Base-by-base conservation (phyloP, 2,329 filamentous ascomycete genomes). In the Septoria petroselini region DNA sequence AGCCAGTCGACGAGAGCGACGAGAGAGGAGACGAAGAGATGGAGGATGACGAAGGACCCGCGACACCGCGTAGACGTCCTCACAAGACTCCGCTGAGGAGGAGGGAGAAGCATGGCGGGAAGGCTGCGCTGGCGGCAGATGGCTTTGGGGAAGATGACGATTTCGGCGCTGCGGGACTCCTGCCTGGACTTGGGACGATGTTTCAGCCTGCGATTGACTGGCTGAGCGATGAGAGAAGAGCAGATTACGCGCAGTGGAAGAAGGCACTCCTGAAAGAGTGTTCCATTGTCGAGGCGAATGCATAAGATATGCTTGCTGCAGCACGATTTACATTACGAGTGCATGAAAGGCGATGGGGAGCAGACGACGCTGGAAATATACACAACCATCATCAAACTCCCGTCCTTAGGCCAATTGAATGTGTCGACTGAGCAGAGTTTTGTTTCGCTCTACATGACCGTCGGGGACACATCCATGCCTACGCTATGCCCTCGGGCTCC, bases 121-220 rank as follows among this genome's bases (percentile, higher is more conserved):
- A 58, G 34, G 27, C 14, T 19, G 61, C 57, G 1, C 33, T 44
- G 21, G 50, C 49, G 7, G 34, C 41, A 11, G 41, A 53, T 12
- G 55, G 49, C 6, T 52, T 53, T 4, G 45, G 50, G 2, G 51
- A 52, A 1, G 60, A n/a, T n/a, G n/a, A 63, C 12, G 54, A 58
- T 2, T 21, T 54, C 5, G 59, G 60, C n/a, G 47, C 60, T 15
- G 61, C 65, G 17, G 67, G 66, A 2, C 38, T 68, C 62, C 53
- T 72, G 64, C 75, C 21, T 69, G 81, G 68, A 67, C 53, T 76
- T 12, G 73, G 73, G 1, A 86, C 83, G 2, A 90, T 90, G 86
- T 81, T 91, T 59, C 85, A 90, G 66, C 82, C 84, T 56, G 77
- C 79, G 39, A 83, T 86, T 61, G 85, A 90, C 61, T 88, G 83